A percentile compares a stretch with the other conserved stretches of the same genome.
Evolutionary conservation across 345 rosid species (phyloP).

Genomic region (Cochlearia excelsa): DNA sequence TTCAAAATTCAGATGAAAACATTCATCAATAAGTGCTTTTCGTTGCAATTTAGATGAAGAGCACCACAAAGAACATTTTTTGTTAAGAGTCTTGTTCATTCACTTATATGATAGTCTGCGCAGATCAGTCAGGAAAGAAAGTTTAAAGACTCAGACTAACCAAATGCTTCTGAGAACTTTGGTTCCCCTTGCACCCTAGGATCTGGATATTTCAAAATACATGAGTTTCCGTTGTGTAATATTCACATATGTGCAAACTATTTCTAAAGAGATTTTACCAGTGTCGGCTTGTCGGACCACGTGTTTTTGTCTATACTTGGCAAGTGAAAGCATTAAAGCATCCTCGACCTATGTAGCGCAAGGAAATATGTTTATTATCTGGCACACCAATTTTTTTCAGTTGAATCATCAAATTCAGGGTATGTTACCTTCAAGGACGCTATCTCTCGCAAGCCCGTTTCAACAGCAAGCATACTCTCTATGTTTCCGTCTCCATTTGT

Average conservation of each 20-base stretch:
- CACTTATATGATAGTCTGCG: neutral
- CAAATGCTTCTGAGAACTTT: constrained; percentile 75
- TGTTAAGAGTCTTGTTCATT: neutral
- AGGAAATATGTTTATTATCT: constrained; percentile 3
- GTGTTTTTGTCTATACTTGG: constrained; percentile 54
- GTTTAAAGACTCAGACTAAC: constrained; percentile 43
- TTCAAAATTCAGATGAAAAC: constrained; percentile 16
- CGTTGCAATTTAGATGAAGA: neutral
- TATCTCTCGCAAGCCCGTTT: constrained; percentile 89
- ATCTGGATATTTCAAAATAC: constrained; percentile 44
- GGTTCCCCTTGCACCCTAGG: constrained; percentile 56
- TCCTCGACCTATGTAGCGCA: constrained; percentile 66
- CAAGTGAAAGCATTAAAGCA: constrained; percentile 69
- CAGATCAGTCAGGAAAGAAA: constrained; percentile 1
- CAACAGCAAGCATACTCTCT: constrained; percentile 98
- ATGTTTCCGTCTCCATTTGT: constrained; percentile 85
- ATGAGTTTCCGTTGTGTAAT: constrained; percentile 17
- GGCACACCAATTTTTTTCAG: neutral
- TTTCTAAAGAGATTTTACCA: constrained; percentile 34
- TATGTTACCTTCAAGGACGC: constrained; percentile 78
- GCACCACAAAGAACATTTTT: constrained; percentile 11
- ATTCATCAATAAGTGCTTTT: constrained; percentile 2
- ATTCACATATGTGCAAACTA: constrained; percentile 6
- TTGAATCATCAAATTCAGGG: neutral
- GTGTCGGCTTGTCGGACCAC: constrained; percentile 45